phyloP scores from a whole-genome alignment of 2,329 filamentous ascomycete species.

The Aspergillus novoparasiticus region DNA sequence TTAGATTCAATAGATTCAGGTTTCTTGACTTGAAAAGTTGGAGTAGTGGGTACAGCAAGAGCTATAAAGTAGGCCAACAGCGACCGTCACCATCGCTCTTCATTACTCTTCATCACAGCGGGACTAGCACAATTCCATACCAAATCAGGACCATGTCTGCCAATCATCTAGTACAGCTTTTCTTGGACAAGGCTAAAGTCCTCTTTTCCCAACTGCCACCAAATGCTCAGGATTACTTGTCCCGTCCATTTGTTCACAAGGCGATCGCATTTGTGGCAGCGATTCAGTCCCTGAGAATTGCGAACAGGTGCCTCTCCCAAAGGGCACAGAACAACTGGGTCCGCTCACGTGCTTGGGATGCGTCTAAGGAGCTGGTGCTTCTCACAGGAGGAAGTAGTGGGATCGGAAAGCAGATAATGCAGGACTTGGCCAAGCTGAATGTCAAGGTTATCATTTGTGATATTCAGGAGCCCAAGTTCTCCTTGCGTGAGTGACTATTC shows the following conservation, averaged over 20 bases:
- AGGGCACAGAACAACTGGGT: conserved; percentile 7
- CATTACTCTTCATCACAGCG: neutral
- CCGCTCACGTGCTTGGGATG: conserved; percentile 9
- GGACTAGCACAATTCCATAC: neutral
- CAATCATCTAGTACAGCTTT: neutral
- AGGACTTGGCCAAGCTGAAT: conserved; percentile 15
- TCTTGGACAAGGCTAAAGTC: neutral
- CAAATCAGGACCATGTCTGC: neutral
- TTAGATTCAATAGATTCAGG: too few relatives aligned
- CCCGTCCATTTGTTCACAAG: neutral
- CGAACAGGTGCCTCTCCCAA: neutral
- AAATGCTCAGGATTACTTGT: neutral
- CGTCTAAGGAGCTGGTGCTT: conserved; percentile 20
- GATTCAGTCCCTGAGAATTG: neutral
- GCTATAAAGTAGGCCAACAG: neutral
- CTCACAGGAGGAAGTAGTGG: conserved; percentile 25
- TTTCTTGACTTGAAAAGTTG: too few relatives aligned
- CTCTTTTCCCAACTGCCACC: neutral
- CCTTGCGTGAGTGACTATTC: conserved; percentile 25
- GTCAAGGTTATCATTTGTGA: conserved; percentile 32
- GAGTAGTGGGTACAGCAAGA: neutral
- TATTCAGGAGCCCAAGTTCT: conserved; percentile 34
- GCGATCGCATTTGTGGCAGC: neutral
- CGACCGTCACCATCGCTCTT: neutral
- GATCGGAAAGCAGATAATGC: conserved; percentile 24